Evolutionary conservation across 805 yeast species (phyloP).

Genomic region (Candida sakaeoensis): DNA sequence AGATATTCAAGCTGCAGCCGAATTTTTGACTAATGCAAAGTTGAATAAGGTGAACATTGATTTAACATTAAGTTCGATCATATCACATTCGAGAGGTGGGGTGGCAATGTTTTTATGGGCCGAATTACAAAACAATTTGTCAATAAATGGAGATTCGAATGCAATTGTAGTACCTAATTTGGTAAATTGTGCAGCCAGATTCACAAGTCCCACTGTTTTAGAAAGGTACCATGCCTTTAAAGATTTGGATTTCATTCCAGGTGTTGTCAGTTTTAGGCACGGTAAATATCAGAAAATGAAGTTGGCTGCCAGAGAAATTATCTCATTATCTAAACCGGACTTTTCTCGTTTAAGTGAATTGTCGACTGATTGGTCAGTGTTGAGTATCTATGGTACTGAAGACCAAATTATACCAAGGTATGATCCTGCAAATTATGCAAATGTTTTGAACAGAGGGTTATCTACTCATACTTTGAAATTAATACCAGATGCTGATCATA

Average conservation of each 20-base stretch:
- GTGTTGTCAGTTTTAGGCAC: conserved; percentile 33
- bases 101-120: conserved; percentile 77
- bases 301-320: conserved; percentile 49
- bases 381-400: conserved; percentile 67
- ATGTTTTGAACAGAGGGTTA: conserved; percentile 52
- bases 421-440: conserved; percentile 60
- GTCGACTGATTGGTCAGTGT: conserved; percentile 46
- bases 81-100: conserved; percentile 80
- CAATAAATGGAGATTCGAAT: conserved; percentile 23
- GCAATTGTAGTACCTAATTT: conserved; percentile 57
- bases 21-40: conserved; percentile 23
- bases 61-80: conserved; percentile 52
- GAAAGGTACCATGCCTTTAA: conserved; percentile 33
- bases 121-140: conserved; percentile 36
- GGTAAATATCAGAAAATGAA: conserved; percentile 44
- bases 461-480: conserved; percentile 48
- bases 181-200: conserved; percentile 74
- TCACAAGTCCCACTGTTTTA: conserved; percentile 44
- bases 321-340: conserved; percentile 47
- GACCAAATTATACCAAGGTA: conserved; percentile 64
- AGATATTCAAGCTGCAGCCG: conserved; percentile 51
- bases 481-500: conserved; percentile 75
- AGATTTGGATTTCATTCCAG: conserved; percentile 12
- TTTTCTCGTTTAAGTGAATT: conserved; percentile 39
- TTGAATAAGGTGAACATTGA: conserved; percentile 36